Conservation (phyloP, 352 stramenopile species). For the Thraustotheca clavata region DNA sequence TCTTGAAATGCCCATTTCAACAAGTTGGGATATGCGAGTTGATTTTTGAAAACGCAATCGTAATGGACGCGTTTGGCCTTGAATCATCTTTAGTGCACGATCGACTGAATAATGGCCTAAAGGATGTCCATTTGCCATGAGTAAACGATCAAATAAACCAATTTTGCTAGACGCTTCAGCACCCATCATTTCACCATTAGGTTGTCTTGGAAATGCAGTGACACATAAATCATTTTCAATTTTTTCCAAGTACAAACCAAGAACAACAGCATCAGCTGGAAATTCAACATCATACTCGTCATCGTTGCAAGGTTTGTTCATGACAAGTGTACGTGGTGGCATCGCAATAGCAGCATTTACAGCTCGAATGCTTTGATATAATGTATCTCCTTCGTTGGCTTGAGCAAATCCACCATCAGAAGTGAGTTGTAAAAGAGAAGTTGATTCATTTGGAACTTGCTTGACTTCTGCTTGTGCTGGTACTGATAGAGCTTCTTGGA, state of each 20-base stretch:
- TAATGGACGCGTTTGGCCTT: constrained; percentile 62
- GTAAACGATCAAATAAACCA: constrained; percentile 50
- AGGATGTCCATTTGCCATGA: constrained; percentile 73
- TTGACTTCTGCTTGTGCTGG: constrained; percentile 3
- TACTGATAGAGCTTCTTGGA: background rate
- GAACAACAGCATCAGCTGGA: constrained; percentile 49
- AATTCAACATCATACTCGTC: constrained; percentile 79
- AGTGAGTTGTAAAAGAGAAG: constrained; percentile 14
- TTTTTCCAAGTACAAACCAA: constrained; percentile 77
- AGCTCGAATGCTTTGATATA: constrained; percentile 62
- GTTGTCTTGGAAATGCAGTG: constrained; percentile 59
- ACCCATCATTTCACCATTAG: constrained; percentile 57
- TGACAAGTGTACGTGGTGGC: constrained; percentile 61
- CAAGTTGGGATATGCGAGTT: constrained; percentile 45
- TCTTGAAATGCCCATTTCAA: constrained; percentile 64
- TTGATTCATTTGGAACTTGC: constrained; percentile 17
- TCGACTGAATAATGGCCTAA: constrained; percentile 78
- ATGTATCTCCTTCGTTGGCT: constrained; percentile 37
- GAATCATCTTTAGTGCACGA: constrained; percentile 78
- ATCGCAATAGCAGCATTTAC: constrained; percentile 74
- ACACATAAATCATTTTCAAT: constrained; percentile 65
- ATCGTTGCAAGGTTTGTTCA: constrained; percentile 40
- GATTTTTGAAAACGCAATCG: constrained; percentile 70
- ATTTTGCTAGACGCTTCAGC: constrained; percentile 71
- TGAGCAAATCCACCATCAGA: constrained; percentile 43